Conservation (phyloP, 1,284 basidiomycete genomes). For the Trichosporon coremiiforme region DNA sequence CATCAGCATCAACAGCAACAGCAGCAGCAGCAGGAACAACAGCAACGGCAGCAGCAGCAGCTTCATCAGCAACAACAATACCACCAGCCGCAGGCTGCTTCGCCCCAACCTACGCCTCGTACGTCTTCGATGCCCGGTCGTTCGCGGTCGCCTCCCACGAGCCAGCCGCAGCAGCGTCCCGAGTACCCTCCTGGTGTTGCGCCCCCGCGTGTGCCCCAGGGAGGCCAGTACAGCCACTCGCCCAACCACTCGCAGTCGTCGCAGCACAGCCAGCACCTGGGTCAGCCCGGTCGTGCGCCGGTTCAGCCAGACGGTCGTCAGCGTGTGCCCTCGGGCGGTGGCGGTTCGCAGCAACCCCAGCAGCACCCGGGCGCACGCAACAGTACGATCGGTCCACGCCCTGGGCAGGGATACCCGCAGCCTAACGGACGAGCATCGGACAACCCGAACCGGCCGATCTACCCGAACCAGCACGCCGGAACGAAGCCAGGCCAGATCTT, state of each 20-base stretch:
- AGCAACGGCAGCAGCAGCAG: slow-evolving; percentile 28
- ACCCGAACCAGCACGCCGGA: slow-evolving; percentile 27
- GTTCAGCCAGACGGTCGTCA: background rate
- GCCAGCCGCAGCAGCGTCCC: slow-evolving; percentile 26
- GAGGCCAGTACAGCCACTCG: background rate
- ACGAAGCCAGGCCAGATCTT: slow-evolving; percentile 56
- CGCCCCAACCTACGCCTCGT: slow-evolving; percentile 24
- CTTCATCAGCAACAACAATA: slow-evolving; percentile 18
- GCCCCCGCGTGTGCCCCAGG: slow-evolving; percentile 24
- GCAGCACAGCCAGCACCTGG: slow-evolving; percentile 17
- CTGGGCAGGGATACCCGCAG: slow-evolving; percentile 21
- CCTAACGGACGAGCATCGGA: slow-evolving; percentile 20
- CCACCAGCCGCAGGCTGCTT: slow-evolving; percentile 21
- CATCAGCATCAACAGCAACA: background rate
- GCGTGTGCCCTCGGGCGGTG: slow-evolving; percentile 21
- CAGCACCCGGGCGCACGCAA: slow-evolving; percentile 21
- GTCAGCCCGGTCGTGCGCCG: slow-evolving; percentile 13
- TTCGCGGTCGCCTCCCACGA: slow-evolving; percentile 28
- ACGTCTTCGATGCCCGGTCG: slow-evolving; percentile 26
- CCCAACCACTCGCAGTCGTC: slow-evolving; percentile 16
- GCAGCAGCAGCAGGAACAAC: slow-evolving; percentile 9
- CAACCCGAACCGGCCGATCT: slow-evolving; percentile 24
- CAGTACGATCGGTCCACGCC: slow-evolving; percentile 13
- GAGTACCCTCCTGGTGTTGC: slow-evolving; percentile 29
- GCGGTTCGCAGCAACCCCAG: slow-evolving; percentile 24